These are phyloP conservation scores for Allium fistulosum DNA, from an alignment of 106 monocot genomes.

Conservation along the genomic window DNA sequence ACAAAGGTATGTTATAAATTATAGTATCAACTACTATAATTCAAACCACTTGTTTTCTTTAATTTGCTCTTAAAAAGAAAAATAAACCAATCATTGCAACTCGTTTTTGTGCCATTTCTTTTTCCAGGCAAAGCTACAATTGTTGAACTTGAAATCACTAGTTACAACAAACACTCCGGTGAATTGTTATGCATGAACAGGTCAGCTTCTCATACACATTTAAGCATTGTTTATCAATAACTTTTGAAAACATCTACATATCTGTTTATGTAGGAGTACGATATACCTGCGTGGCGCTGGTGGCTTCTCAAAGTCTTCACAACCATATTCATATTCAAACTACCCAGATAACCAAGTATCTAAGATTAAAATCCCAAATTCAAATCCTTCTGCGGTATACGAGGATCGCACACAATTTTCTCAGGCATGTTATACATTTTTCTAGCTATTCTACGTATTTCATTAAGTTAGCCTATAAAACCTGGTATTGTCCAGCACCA, in stretches of 20 bases:
- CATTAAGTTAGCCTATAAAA: not conserved
- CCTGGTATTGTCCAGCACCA: not conserved
- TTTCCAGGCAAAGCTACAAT: slow-evolving; percentile 76
- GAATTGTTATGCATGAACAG: slow-evolving; percentile 90
- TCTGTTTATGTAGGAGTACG: slow-evolving; percentile 49
- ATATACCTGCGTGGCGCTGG: slow-evolving; percentile 88
- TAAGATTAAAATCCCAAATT: slow-evolving; percentile 58
- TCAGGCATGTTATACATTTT: slow-evolving; percentile 42
- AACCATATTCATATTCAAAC: slow-evolving; percentile 63
- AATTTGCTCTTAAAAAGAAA: not conserved
- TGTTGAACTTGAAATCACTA: slow-evolving; percentile 86
- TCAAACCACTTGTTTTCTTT: not conserved
- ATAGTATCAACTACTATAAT: not conserved
- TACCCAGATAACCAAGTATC: slow-evolving; percentile 65
- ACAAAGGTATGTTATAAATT: slow-evolving; percentile 58
- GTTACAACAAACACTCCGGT: slow-evolving; percentile 71
- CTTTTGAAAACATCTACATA: not conserved
- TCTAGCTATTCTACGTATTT: not conserved
- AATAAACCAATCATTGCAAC: too few relatives aligned
- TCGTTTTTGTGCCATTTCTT: not conserved
- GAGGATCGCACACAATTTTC: slow-evolving; percentile 60
- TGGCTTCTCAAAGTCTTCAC: slow-evolving; percentile 78
- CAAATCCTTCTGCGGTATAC: slow-evolving; percentile 47
- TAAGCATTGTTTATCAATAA: not conserved
- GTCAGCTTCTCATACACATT: slow-evolving; percentile 16